A percentile compares a stretch with the other conserved stretches of the same genome.
Evolutionary conservation across 257 asterid species (phyloP).

Genomic region (Prunella vulgaris): DNA sequence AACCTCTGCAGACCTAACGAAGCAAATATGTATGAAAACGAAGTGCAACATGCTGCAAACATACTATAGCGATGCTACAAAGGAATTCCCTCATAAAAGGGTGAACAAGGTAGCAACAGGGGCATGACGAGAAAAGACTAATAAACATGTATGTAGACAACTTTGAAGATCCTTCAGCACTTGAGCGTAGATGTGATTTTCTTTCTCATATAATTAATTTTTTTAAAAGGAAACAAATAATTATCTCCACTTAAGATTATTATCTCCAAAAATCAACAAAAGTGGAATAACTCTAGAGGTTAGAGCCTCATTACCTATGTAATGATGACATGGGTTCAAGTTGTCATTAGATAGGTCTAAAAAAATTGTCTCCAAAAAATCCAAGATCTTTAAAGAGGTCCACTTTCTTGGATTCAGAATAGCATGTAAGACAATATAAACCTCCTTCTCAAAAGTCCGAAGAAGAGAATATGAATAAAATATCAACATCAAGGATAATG

Average conservation of each 20-base stretch:
- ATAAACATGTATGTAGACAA: background rate
- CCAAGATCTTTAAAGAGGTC: background rate
- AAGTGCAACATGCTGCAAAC: background rate
- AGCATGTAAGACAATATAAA: background rate
- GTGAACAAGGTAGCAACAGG: background rate
- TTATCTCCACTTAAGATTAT: background rate
- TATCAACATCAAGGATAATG: background rate
- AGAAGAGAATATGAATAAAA: background rate
- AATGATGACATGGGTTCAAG: too few relatives aligned
- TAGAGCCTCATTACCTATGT: too few relatives aligned
- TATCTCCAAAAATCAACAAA: too few relatives aligned
- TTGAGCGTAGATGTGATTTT: background rate
- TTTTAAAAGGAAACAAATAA: background rate
- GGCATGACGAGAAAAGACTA: background rate
- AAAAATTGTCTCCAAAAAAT: background rate
- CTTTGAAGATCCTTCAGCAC: background rate
- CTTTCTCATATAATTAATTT: background rate
- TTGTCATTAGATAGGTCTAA: too few relatives aligned
- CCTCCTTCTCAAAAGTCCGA: background rate
- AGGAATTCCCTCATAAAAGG: background rate
- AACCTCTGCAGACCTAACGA: background rate
- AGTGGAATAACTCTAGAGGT: too few relatives aligned
- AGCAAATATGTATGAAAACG: background rate
- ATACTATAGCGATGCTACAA: background rate
- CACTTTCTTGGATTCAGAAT: background rate